Evolutionary conservation across 2,329 filamentous ascomycete species (phyloP).

Genomic region (Diaporthe helianthi): DNA sequence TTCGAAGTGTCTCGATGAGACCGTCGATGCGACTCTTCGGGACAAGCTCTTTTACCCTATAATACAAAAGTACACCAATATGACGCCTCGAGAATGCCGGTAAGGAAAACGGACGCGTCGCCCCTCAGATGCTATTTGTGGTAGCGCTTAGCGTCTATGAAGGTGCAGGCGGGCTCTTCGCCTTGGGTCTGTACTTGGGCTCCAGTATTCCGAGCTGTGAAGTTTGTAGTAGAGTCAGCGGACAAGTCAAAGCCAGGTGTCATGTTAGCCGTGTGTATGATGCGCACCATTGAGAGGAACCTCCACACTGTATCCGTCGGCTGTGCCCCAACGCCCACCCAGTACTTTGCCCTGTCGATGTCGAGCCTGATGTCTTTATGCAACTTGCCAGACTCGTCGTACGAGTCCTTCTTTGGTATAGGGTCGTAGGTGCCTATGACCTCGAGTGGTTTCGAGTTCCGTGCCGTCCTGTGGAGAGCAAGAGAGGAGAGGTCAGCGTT

Average conservation of each 20-base stretch:
- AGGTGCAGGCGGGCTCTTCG: constrained; percentile 34
- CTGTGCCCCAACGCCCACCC: constrained; percentile 96
- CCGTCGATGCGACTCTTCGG: neutral
- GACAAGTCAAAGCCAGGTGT: neutral
- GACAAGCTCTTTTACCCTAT: constrained; percentile 14
- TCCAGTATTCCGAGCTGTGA: constrained; percentile 47
- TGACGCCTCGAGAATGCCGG: constrained; percentile 25
- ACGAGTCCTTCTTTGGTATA: constrained; percentile 66
- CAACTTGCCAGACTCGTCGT: constrained; percentile 68
- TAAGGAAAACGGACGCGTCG: neutral
- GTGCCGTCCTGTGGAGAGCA: constrained; percentile 73
- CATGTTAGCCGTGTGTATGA: neutral
- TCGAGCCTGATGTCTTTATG: constrained; percentile 95
- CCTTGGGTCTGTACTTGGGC: constrained; percentile 45
- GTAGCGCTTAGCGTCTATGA: constrained; percentile 16
- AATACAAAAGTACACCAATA: constrained; percentile 19
- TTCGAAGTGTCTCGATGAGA: constrained; percentile 8
- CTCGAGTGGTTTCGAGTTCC: constrained; percentile 88
- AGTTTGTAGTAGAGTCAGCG: constrained; percentile 23
- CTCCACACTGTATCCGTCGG: constrained; percentile 90
- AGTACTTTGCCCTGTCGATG: constrained; percentile 82
- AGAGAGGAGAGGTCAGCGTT: neutral
- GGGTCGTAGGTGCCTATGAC: constrained; percentile 84
- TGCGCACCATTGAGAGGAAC: constrained; percentile 77
- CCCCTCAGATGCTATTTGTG: constrained; percentile 29